These are phyloP conservation scores for Eimeria necatrix DNA, from an alignment of 169 alveolate genomes.

Conservation along the genomic window DNA sequence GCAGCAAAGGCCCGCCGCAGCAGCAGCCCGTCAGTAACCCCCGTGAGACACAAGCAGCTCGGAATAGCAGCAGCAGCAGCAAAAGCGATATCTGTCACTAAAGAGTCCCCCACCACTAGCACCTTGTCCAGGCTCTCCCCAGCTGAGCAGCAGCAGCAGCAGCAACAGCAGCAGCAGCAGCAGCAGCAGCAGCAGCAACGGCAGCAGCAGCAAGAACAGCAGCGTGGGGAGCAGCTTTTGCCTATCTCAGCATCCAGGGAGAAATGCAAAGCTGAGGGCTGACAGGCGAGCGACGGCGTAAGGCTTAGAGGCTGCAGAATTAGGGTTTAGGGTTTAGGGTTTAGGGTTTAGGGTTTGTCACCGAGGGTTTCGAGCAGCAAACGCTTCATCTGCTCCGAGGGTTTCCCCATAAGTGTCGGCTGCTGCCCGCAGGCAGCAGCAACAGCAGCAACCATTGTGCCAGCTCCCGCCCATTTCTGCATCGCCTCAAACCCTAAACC, in stretches of 20 bases:
- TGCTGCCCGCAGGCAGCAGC: slow-evolving; percentile 81
- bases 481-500: neutral
- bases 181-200: too few species aligned
- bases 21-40: slow-evolving; percentile 9
- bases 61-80: slow-evolving; percentile 26
- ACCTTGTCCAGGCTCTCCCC: slow-evolving; percentile 51
- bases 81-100: slow-evolving; percentile 82
- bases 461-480: slow-evolving; percentile 88
- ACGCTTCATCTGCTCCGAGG: slow-evolving; percentile 78
- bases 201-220: neutral
- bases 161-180: too few species aligned
- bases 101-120: slow-evolving; percentile 84
- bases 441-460: slow-evolving; percentile 85
- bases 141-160: slow-evolving; percentile 4
- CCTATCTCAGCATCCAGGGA: too few species aligned
- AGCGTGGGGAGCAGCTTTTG: too few species aligned
- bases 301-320: neutral
- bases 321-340: slow-evolving; percentile 3
- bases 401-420: slow-evolving; percentile 85
- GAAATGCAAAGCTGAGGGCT: neutral
- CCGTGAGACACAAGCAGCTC: slow-evolving; percentile 54
- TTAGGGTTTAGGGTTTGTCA: slow-evolving; percentile 21
- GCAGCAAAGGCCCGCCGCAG: slow-evolving; percentile 38
- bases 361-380: neutral
- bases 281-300: neutral